Evolutionary conservation across 2,329 filamentous ascomycete species (phyloP), one percentile per base, ranked within the genome.

Genomic region (Pyricularia pennisetigena): DNA sequence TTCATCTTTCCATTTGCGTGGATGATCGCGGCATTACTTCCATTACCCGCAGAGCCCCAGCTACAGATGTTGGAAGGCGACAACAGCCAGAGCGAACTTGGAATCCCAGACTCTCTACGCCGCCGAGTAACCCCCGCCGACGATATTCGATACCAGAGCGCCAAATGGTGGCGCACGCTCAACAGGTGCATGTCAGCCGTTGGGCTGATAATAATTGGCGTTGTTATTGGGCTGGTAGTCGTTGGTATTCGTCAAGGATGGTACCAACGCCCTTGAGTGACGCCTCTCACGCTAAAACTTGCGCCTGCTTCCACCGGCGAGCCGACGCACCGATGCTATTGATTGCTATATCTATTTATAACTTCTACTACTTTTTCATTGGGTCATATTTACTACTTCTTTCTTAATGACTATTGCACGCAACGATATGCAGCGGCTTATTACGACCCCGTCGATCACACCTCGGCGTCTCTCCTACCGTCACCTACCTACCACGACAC

Each of bases 1-100:
- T 96, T 96, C 74, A 80, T 94, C 64, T 87, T 93, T 74, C 93
- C 92, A 6, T 83, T 93, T 70, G 90, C 89, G 68, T 96, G 92
- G 92, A 91, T 94, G 80, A 82, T 93, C 71, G 93, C 89, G 1
- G 86, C 92, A 0, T 83, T 94, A 68, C 81, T 95, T 14, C 91
- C 91, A 0, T 78, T 96, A 7, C 91, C 91, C 10, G 80, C 81
- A 1, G 83, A 84, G 68, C 85, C 88, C 9, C 78, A 81, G 24
- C 73, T 78, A 0, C 79, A 84, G 23, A 85, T 87, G 76, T 79
- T 82, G 57, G 82, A 88, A 74, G 76, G 74, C 30, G 74, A 79
- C 64, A 76, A 76, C 68, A 81, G 78, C 73, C 77, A 78, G 23
- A 78, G 78, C 66, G 78, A 79, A 29, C 73, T 80, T 30, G 78